Evolutionary conservation across 139 green algal species (phyloP).

Genomic region (Chlorella sorokiniana): DNA sequence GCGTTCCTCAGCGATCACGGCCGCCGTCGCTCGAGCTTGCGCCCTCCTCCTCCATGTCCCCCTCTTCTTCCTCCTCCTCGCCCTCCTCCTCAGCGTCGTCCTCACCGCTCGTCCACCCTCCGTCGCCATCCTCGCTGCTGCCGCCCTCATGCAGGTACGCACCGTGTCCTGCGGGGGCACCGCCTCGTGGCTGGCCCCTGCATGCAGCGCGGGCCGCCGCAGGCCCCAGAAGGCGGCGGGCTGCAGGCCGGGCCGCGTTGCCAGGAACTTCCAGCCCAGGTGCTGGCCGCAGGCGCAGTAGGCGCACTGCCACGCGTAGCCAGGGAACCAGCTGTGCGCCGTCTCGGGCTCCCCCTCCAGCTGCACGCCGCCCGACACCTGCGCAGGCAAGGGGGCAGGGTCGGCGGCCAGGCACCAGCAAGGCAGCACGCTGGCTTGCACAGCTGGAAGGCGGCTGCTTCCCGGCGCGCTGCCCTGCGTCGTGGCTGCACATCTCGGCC

Average conservation of each 20-base stretch:
- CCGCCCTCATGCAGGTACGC: neutral
- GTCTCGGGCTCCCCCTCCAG: slow-evolving; percentile 53
- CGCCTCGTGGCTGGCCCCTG: neutral
- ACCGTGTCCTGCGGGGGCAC: neutral
- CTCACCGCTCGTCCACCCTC: slow-evolving; percentile 15
- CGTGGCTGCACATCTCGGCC: too few species aligned
- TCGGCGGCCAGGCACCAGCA: neutral
- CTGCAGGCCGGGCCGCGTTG: slow-evolving; percentile 1
- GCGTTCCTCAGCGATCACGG: too few species aligned
- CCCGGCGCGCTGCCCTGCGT: too few species aligned
- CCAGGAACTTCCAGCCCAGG: slow-evolving; percentile 52
- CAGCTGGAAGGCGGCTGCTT: too few species aligned
- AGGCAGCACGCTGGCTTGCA: too few species aligned
- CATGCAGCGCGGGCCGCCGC: slow-evolving; percentile 21
- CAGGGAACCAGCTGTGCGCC: slow-evolving; percentile 64
- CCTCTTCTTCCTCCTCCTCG: slow-evolving; percentile 13
- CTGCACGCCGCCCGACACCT: slow-evolving; percentile 11
- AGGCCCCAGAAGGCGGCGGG: slow-evolving; percentile 42
- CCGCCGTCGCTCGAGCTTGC: neutral
- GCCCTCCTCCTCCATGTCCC: neutral
- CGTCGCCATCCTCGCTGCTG: slow-evolving; percentile 14
- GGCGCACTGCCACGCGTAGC: slow-evolving; percentile 62
- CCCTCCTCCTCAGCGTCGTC: neutral
- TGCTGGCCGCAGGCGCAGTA: slow-evolving; percentile 51
- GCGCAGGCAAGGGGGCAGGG: neutral